These are phyloP conservation scores for Ascochyta clinopodiicola DNA, from an alignment of 2,329 filamentous ascomycete species.

Conservation along the genomic window DNA sequence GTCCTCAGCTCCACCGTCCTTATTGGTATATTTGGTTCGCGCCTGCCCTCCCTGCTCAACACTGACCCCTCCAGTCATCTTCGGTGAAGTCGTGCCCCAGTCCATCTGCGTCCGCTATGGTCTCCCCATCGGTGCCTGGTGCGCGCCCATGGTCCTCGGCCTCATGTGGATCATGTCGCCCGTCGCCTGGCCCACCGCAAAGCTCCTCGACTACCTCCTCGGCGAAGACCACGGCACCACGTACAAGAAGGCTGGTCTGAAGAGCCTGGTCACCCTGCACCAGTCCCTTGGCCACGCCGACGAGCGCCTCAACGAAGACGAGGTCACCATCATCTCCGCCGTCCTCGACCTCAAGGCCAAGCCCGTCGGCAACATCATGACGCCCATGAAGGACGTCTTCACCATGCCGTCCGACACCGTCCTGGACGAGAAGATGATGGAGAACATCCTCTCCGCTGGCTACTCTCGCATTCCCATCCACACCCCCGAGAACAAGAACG, in stretches of 20 bases:
- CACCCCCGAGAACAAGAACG: slow-evolving; percentile 78
- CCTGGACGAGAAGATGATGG: slow-evolving; percentile 92
- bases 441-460: slow-evolving; percentile 87
- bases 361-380: slow-evolving; percentile 95
- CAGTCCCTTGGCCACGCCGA: slow-evolving; percentile 83
- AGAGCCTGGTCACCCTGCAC: slow-evolving; percentile 94
- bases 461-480: slow-evolving; percentile 97
- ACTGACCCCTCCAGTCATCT: slow-evolving; percentile 73
- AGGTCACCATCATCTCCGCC: slow-evolving; percentile 98
- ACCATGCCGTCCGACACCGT: slow-evolving; percentile 95
- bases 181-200: slow-evolving; percentile 92
- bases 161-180: slow-evolving; percentile 94
- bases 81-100: slow-evolving; percentile 95
- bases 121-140: slow-evolving; percentile 90
- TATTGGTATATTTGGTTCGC: slow-evolving; percentile 70
- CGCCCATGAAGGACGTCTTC: slow-evolving; percentile 96
- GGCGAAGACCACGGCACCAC: slow-evolving; percentile 95
- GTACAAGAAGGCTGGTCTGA: slow-evolving; percentile 97
- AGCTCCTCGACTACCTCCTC: slow-evolving; percentile 89
- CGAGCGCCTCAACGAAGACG: slow-evolving; percentile 92
- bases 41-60: not conserved
- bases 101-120: slow-evolving; percentile 96
- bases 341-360: slow-evolving; percentile 97
- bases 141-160: slow-evolving; percentile 82
- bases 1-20: slow-evolving; percentile 91